Evolutionary conservation across 2,329 filamentous ascomycete species (phyloP), one percentile per base, ranked within the genome.

Genomic region (Fusarium praegraminearum): DNA sequence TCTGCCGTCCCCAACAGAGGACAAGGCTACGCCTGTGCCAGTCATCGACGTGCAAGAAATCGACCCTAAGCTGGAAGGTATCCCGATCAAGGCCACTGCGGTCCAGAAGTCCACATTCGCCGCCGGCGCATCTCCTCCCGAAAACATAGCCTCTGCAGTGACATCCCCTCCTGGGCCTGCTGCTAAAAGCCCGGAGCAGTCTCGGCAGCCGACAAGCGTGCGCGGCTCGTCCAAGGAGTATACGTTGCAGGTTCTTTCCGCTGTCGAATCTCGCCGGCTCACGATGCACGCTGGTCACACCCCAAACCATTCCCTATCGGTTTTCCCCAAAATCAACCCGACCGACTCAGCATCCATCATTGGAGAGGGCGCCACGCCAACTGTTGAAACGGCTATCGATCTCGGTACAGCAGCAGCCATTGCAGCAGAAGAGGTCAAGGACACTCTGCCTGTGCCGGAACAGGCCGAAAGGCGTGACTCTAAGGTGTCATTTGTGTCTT

Each of bases 201-300:
- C 38, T 44, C 59, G 49, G 28, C 69, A 60, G 5, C 61, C 57
- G 8, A 45, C 50, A 8, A 58, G 52, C 24, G 38, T 46, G 20
- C 73, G 76, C 15, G 54, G 66, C 3, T 78, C 78, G 3, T 78
- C 81, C 7, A 82, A 81, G 54, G 79, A 82, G 36, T 78, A 82
- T 53, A 84, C 84, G 4, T 76, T 84, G 53, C 78, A 84, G 65
- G 80, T 81, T 11, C 78, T 87, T 36, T 80, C 80, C 26, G 84
- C 83, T 10, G 80, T 83, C 8, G 86, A 85, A 71, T 80, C 81
- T 44, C 80, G 79, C 50, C 82, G 88, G 45, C 82, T 89, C 41
- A 88, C 83, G 1, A 86, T 90, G 83, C 85, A 90, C 75, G 88
- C 88, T 22, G 88, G 88, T 2, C 88, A 90, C 76, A 90, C 88